phyloP scores from a whole-genome alignment of 768 basidiomycete species.

The Leccinellum rugosiceps region DNA sequence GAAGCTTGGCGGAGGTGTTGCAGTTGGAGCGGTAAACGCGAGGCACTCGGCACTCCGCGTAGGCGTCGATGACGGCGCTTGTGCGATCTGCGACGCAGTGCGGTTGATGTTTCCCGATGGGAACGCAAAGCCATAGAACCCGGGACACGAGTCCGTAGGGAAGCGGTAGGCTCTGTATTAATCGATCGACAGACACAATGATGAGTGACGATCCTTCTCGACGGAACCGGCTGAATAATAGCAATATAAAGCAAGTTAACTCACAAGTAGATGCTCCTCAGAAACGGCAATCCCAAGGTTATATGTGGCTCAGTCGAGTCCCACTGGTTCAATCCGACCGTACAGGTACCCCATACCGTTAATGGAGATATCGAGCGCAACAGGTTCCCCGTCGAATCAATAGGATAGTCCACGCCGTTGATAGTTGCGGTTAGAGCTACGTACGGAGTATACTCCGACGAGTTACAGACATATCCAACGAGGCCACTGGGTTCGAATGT shows the following conservation, averaged over 20 bases:
- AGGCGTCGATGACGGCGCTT: conserved; percentile 19
- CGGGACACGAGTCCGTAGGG: conserved; percentile 25
- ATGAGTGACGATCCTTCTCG: no score
- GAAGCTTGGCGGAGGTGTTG: conserved; percentile 13
- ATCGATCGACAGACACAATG: no score
- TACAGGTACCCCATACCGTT: conserved; percentile 8
- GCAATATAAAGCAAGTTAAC: neutral
- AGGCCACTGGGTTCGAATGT: conserved; percentile 2
- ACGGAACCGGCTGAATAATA: no score
- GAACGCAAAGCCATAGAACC: conserved; percentile 28
- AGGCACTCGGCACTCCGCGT: conserved; percentile 16
- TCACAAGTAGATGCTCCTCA: conserved; percentile 18
- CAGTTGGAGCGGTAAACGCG: conserved; percentile 9
- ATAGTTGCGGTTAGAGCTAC: conserved; percentile 21
- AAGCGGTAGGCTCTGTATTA: conserved; percentile 26
- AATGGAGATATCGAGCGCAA: conserved; percentile 8
- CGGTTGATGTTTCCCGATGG: conserved; percentile 23
- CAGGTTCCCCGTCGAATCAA: conserved; percentile 17
- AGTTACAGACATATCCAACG: conserved; percentile 19
- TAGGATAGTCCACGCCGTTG: conserved; percentile 26
- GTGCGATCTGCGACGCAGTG: conserved; percentile 18
- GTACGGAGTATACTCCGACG: conserved; percentile 11
- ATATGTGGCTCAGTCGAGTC: neutral
- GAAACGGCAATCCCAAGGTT: conserved; percentile 12
- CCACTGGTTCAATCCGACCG: conserved; percentile 5